Conservation (phyloP, 176 grass and related monocot genomes). For the Bolboschoenus planiculmis region DNA sequence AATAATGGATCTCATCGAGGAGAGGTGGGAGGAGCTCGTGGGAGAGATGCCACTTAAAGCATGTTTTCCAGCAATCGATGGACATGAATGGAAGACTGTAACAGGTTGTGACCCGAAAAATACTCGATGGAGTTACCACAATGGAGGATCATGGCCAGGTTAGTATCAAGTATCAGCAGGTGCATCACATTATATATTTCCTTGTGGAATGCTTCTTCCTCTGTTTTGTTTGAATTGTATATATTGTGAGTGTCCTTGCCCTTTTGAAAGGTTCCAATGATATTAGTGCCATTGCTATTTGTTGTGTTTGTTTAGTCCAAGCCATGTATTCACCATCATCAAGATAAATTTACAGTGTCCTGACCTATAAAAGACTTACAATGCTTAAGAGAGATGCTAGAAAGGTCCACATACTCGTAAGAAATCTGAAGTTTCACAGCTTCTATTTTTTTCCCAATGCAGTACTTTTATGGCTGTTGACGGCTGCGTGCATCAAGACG, state of each 20-base stretch:
- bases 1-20: slow-evolving; percentile 94
- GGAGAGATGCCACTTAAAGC: slow-evolving; percentile 95
- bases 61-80: slow-evolving; percentile 79
- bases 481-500: slow-evolving; percentile 89
- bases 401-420: not conserved
- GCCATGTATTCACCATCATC: not conserved
- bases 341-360: not conserved
- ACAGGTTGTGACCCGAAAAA: slow-evolving; percentile 94
- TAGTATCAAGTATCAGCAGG: not conserved
- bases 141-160: slow-evolving; percentile 99
- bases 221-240: not conserved
- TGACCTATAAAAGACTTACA: not conserved
- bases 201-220: not conserved
- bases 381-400: not conserved
- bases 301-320: not conserved
- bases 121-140: slow-evolving; percentile 95
- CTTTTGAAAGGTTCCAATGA: not conserved
- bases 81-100: slow-evolving; percentile 85
- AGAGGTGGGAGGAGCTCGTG: slow-evolving; percentile 83
- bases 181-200: not conserved
- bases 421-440: not conserved
- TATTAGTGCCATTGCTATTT: not conserved
- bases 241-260: not conserved
- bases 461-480: slow-evolving; percentile 94
- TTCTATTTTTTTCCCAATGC: slow-evolving; percentile 18